Evolutionary conservation across 2,329 filamentous ascomycete genomes (phyloP).

Genomic region (Neocucurbitaria cava): DNA sequence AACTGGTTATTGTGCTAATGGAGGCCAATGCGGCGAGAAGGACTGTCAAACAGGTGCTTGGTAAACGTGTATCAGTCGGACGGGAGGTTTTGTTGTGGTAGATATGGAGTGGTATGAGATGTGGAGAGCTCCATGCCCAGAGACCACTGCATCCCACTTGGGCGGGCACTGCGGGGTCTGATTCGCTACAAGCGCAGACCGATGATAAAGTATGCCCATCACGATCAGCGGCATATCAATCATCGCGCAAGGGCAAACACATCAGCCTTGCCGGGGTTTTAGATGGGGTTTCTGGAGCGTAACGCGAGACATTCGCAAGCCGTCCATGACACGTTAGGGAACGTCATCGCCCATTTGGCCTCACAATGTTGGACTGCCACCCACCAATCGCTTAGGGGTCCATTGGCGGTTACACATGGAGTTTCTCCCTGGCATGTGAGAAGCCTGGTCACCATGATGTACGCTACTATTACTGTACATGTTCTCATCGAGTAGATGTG

Average conservation of each 20-base stretch:
- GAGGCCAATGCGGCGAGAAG: conserved; percentile 1
- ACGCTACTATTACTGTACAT: too few species aligned
- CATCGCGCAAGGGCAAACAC: conserved; percentile 12
- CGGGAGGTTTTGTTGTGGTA: not conserved
- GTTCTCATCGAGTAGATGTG: too few species aligned
- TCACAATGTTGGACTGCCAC: conserved; percentile 5
- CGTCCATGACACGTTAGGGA: conserved; percentile 15
- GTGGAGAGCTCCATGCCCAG: conserved; percentile 28
- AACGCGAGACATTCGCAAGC: conserved; percentile 15
- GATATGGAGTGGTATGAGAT: conserved; percentile 16
- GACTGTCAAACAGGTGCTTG: not conserved
- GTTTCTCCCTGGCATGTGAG: conserved; percentile 3
- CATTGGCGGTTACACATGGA: conserved; percentile 5
- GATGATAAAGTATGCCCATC: conserved; percentile 14
- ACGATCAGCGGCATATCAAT: conserved; percentile 15
- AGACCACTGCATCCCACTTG: conserved; percentile 15
- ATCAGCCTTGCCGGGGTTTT: conserved; percentile 13
- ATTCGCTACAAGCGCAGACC: conserved; percentile 27
- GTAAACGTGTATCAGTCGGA: conserved; percentile 1
- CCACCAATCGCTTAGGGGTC: conserved; percentile 22
- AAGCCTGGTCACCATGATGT: not conserved
- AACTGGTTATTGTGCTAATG: not conserved
- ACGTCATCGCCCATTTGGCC: conserved; percentile 19
- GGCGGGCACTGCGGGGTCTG: conserved; percentile 26
- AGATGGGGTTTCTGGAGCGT: conserved; percentile 5